Base-by-base conservation (phyloP, 108 stramenopile genomes). In the Stephanodiscus minutulus region DNA sequence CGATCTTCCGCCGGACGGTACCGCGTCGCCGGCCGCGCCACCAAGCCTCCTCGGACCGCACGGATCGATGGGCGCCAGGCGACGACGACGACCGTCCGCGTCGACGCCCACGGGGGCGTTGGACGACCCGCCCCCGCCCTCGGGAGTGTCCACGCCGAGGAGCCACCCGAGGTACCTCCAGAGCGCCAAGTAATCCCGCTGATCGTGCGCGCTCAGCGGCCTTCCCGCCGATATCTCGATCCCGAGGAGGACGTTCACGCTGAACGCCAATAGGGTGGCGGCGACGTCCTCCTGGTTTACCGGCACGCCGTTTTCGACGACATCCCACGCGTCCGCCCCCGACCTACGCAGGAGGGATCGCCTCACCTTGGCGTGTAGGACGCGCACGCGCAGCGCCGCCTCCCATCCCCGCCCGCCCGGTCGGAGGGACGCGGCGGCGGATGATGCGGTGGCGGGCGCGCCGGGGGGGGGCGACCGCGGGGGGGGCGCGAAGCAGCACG, bases 231-330 rank as follows among this genome's bases (percentile, higher is more conserved):
- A 29, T 2, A 87, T 68, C 57, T 94, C 93, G 49, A 88, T 84
- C 29, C 91, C 93, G 29, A 80, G 5, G 39, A 94, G 54, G 25
- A 85, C 83, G 76, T 94, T 91, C 8, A 79, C 74, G 58, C 84
- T 86, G 61, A 94, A 94, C 11, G 93, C 91, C 15, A 91, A 68
- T 22, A 92, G 58, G 0, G 91, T 94, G 18, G 89, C 93, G 18
- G 87, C 83, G 89, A 89, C 88, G 61, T 94, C 93, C 65, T 94
- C 93, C 74, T 91, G 87, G 64, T 94, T 94, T 67, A 94, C 90
- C 4, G 93, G 93, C 17, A 94, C 66, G 41, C 93, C 93, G 68
- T 80, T 64, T 24, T 52, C 56, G 13, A 75, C 61, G 0, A 69
- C 39, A 55, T 94, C 81, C 91, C 91, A 94, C 25, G n/a, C 44